These are phyloP conservation scores for Stentor roeselii DNA, from an alignment of 73 alveolate genomes.

Conservation along the genomic window DNA sequence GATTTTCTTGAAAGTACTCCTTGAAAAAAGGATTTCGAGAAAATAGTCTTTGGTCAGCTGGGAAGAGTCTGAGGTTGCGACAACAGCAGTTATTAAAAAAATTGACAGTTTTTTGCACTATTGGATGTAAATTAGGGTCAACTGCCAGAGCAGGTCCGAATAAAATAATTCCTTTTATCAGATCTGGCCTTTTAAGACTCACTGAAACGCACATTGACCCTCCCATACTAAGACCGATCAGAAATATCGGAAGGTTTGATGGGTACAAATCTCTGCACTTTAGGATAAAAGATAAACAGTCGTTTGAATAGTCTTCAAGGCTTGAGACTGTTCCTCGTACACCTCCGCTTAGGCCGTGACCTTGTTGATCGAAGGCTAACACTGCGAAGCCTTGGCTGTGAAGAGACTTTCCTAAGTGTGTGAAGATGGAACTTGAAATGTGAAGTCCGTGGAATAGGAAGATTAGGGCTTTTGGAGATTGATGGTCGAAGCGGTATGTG, in stretches of 20 bases:
- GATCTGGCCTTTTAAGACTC: not conserved
- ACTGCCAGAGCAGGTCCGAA: slow-evolving; percentile 26
- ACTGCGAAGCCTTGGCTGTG: not conserved
- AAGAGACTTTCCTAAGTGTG: not conserved
- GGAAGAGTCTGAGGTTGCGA: not conserved
- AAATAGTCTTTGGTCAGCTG: not conserved
- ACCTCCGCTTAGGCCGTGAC: slow-evolving; percentile 27
- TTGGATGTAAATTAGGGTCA: slow-evolving; percentile 4
- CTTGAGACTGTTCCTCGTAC: not conserved
- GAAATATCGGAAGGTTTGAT: not conserved
- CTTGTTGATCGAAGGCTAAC: slow-evolving; percentile 20
- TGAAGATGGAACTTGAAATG: not conserved
- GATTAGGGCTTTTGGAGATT: slow-evolving; percentile 17
- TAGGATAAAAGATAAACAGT: not conserved
- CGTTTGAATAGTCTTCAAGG: not conserved
- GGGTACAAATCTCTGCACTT: not conserved
- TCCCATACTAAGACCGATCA: slow-evolving; percentile 20
- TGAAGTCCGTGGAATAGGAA: slow-evolving; percentile 21
- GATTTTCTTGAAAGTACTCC: not conserved
- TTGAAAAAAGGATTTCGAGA: not conserved
- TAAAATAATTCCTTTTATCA: slow-evolving; percentile 22
- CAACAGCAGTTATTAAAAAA: slow-evolving; percentile 5
- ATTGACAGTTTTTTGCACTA: slow-evolving; percentile 2
- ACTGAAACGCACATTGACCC: not conserved
- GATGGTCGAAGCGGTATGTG: slow-evolving; percentile 22